A percentile compares a stretch with the other conserved stretches of the same genome.
Conservation (phyloP, 2,329 filamentous ascomycete genomes). For the Aspergillus glaucus region DNA sequence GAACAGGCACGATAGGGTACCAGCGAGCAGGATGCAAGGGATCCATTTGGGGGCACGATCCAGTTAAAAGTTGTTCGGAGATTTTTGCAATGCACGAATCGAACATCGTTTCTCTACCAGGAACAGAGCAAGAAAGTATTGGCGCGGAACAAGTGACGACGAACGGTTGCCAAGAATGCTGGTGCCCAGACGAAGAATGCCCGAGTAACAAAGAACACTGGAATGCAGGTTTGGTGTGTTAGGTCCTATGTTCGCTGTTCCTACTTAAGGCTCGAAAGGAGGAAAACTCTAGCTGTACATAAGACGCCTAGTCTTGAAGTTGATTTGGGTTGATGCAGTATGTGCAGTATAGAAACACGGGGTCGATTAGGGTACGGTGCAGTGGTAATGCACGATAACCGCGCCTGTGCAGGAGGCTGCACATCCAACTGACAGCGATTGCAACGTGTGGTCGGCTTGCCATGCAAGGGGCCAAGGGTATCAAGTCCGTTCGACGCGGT, state of each 20-base stretch:
- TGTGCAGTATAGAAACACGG: constrained; percentile 15
- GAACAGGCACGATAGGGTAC: constrained; percentile 27
- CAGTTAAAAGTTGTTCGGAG: constrained; percentile 31
- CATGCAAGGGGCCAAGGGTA: constrained; percentile 29
- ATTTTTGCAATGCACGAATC: constrained; percentile 23
- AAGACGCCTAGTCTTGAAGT: constrained; percentile 5
- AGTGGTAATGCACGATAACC: constrained; percentile 5
- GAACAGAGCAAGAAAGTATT: constrained; percentile 16
- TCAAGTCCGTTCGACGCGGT: constrained; percentile 8
- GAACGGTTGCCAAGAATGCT: constrained; percentile 26
- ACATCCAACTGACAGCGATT: constrained; percentile 23
- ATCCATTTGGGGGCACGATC: constrained; percentile 27
- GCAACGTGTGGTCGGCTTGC: constrained; percentile 28
- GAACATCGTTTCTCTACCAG: constrained; percentile 13
- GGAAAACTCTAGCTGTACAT: constrained; percentile 12
- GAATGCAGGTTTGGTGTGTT: constrained; percentile 25
- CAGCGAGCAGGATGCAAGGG: constrained; percentile 30
- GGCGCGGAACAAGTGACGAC: constrained; percentile 24
- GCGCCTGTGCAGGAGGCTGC: constrained; percentile 16
- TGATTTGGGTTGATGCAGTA: neutral
- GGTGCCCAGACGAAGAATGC: constrained; percentile 24
- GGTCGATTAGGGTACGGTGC: constrained; percentile 15
- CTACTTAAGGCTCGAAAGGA: neutral
- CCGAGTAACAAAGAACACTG: constrained; percentile 18
- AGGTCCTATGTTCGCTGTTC: neutral